phyloP scores from a whole-genome alignment of 73 alveolate genomes.

The Paramecium caudatum region DNA sequence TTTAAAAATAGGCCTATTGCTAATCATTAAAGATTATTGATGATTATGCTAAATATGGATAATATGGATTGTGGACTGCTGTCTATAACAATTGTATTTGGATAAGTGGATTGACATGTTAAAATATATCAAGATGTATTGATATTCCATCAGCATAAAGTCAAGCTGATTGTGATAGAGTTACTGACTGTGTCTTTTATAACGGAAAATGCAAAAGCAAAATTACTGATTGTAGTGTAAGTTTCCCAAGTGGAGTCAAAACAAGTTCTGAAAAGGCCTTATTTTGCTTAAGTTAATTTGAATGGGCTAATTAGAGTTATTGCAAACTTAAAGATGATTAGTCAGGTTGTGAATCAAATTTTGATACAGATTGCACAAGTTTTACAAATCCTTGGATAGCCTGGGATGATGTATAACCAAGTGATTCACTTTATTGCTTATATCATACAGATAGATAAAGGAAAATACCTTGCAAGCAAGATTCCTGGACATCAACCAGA shows the following conservation, averaged over 20 bases:
- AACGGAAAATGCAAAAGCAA: not conserved
- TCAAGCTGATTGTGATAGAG: not conserved
- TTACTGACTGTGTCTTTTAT: not conserved
- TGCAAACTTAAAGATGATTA: not conserved
- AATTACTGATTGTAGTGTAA: not conserved
- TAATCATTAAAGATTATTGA: not conserved
- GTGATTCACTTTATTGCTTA: not conserved
- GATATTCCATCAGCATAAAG: not conserved
- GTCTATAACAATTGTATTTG: not conserved
- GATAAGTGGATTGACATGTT: not conserved
- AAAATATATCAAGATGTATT: not conserved
- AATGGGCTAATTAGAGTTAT: not conserved
- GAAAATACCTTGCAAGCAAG: not conserved
- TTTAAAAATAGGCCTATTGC: not conserved
- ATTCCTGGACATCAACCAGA: not conserved
- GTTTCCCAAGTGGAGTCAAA: not conserved
- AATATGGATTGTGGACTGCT: not conserved
- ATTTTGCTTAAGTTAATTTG: not conserved
- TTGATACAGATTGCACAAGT: not conserved
- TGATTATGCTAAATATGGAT: not conserved
- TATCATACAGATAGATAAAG: not conserved
- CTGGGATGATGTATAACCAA: not conserved
- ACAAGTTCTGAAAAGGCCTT: not conserved
- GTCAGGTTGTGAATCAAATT: not conserved
- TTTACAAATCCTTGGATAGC: not conserved